These are phyloP conservation scores for Hordeum vulgare DNA, from an alignment of 176 grass and related monocot genomes.

Conservation along the genomic window MorexV3_pseudomolecules_assembly NC_058522.1:524483405-524483904, in stretches of 20 bases:
- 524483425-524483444: not conserved
- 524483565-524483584: not conserved
- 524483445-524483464: not conserved
- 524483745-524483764: too few relatives aligned
- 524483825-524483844: not conserved
- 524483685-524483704: not conserved
- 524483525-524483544: not conserved
- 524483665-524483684: not conserved
- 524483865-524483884: not conserved
- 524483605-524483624: not conserved
- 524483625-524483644: not conserved
- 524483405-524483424: not conserved
- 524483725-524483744: too few relatives aligned
- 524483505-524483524: not conserved
- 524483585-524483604: not conserved
- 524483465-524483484: too few relatives aligned
- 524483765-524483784: too few relatives aligned
- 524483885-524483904: not conserved
- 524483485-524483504: not conserved
- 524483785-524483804: too few relatives aligned
- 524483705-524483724: too few relatives aligned
- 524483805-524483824: too few relatives aligned
- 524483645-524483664: not conserved
- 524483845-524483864: not conserved
- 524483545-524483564: not conserved